Percentiles rank a stretch among this genome's conserved stretches.
phyloP scores from a whole-genome alignment of 345 rosid genomes.

The Physaria fendleri region DNA sequence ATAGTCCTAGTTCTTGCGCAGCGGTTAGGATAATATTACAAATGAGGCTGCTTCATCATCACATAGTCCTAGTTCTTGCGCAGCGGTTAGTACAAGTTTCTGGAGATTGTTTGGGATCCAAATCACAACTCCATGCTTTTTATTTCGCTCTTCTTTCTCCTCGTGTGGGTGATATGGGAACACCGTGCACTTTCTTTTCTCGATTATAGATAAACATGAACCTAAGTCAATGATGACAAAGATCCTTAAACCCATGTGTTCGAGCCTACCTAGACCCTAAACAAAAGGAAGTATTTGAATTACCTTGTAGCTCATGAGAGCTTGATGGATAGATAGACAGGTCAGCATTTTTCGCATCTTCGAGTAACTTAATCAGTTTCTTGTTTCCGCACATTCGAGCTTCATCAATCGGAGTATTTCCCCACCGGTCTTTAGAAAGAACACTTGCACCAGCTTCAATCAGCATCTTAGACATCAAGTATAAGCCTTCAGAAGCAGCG shows the following conservation, averaged over 20 bases:
- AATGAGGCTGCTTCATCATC: slow-evolving; percentile 20
- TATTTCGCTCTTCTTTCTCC: slow-evolving; percentile 33
- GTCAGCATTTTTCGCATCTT: slow-evolving; percentile 50
- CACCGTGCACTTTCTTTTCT: slow-evolving; percentile 58
- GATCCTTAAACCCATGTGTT: no score
- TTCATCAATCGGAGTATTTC: slow-evolving; percentile 77
- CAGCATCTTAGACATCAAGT: slow-evolving; percentile 65
- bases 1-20: slow-evolving; percentile 39
- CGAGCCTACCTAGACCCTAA: no score
- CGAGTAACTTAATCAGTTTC: slow-evolving; percentile 69
- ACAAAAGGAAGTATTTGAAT: slow-evolving; percentile 10
- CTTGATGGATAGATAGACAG: slow-evolving; percentile 29
- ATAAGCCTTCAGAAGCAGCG: slow-evolving; percentile 84
- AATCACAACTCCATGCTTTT: slow-evolving; percentile 55
- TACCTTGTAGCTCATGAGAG: slow-evolving; percentile 48
- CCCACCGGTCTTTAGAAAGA: slow-evolving; percentile 90
- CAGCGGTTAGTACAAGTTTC: slow-evolving; percentile 54
- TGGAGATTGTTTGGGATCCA: slow-evolving; percentile 55
- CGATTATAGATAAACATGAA: slow-evolving; percentile 6
- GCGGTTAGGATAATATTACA: slow-evolving; percentile 50
- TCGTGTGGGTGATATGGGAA: slow-evolving; percentile 67
- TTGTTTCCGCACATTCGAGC: slow-evolving; percentile 68
- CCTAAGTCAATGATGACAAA: neutral
- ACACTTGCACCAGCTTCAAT: slow-evolving; percentile 82
- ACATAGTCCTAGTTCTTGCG: slow-evolving; percentile 38